Conservation (phyloP, 352 stramenopile species). For the Phytophthora podocarpi region DNA sequence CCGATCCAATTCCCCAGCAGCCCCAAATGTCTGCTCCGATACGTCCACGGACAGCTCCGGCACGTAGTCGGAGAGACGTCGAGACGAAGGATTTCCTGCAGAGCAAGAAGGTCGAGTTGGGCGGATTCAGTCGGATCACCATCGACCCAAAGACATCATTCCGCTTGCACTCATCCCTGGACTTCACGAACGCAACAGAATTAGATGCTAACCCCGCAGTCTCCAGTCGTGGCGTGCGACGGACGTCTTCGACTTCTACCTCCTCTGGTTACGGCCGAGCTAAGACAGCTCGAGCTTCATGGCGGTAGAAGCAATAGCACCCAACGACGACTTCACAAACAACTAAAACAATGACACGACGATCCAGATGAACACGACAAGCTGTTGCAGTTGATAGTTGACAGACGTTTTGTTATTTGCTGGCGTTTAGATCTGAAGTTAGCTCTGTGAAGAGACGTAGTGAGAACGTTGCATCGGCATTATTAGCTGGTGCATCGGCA, state of each 20-base stretch:
- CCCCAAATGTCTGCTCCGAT: constrained; percentile 9
- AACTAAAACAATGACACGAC: no score
- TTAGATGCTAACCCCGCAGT: constrained; percentile 9
- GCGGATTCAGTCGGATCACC: constrained; percentile 24
- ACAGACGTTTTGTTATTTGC: no score
- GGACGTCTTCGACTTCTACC: constrained; percentile 16
- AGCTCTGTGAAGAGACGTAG: constrained; percentile 17
- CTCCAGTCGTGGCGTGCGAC: constrained; percentile 15
- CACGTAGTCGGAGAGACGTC: constrained; percentile 43
- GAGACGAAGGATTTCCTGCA: constrained; percentile 51
- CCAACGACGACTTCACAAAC: no score
- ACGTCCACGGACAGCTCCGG: constrained; percentile 51
- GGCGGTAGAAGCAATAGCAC: constrained; percentile 39
- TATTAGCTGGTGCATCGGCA: not conserved
- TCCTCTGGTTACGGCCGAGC: constrained; percentile 23
- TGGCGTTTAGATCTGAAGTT: no score
- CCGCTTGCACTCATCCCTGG: constrained; percentile 41
- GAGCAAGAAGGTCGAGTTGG: constrained; percentile 46
- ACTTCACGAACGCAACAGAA: constrained; percentile 16
- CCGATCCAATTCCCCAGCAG: constrained; percentile 26
- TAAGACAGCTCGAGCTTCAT: constrained; percentile 51
- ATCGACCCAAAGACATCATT: constrained; percentile 32
- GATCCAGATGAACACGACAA: constrained; percentile 3
- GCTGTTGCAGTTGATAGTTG: constrained; percentile 19
- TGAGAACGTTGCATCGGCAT: constrained; percentile 22